phyloP scores from a whole-genome alignment of 768 basidiomycete genomes.

The Calocera viscosa region DNA sequence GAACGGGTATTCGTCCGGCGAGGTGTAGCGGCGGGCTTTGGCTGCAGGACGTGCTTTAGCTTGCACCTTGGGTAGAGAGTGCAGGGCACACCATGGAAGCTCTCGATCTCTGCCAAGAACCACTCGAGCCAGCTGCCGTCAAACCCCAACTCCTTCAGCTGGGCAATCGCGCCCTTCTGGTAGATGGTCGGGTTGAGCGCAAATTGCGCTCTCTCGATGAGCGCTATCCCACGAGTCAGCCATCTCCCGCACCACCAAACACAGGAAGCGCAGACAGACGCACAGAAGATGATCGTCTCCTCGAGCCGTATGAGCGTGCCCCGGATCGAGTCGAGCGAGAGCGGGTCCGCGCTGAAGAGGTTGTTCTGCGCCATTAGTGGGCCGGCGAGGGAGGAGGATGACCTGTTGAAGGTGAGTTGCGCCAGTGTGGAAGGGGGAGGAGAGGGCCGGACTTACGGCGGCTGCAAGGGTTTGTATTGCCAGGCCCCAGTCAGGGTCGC shows the following conservation, averaged over 20 bases:
- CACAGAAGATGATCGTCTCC: constrained; percentile 92
- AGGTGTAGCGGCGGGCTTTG: constrained; percentile 88
- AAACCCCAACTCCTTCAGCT: constrained; percentile 62
- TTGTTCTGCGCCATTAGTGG: constrained; percentile 41
- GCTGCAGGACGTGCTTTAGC: constrained; percentile 37
- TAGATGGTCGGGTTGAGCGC: constrained; percentile 88
- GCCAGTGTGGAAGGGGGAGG: neutral
- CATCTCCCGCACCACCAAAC: neutral
- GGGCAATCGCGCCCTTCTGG: constrained; percentile 60
- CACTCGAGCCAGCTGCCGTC: constrained; percentile 89
- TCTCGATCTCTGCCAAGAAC: constrained; percentile 92
- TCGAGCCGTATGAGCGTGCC: constrained; percentile 80
- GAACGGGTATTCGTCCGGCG: constrained; percentile 98
- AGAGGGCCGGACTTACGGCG: neutral
- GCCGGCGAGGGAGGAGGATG: neutral
- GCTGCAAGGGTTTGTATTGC: too few species aligned
- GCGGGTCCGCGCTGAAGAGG: constrained; percentile 54
- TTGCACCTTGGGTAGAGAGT: neutral
- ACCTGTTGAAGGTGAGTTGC: neutral
- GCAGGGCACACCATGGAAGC: constrained; percentile 72
- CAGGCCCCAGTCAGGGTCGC: too few species aligned
- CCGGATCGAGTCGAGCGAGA: constrained; percentile 80
- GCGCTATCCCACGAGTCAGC: constrained; percentile 29
- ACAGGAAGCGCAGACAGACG: constrained; percentile 16
- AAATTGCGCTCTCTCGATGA: constrained; percentile 96